A percentile compares a stretch with the other conserved stretches of the same genome.
Evolutionary conservation across 2,329 filamentous ascomycete species (phyloP).

Genomic region (Xylaria sp.): DNA sequence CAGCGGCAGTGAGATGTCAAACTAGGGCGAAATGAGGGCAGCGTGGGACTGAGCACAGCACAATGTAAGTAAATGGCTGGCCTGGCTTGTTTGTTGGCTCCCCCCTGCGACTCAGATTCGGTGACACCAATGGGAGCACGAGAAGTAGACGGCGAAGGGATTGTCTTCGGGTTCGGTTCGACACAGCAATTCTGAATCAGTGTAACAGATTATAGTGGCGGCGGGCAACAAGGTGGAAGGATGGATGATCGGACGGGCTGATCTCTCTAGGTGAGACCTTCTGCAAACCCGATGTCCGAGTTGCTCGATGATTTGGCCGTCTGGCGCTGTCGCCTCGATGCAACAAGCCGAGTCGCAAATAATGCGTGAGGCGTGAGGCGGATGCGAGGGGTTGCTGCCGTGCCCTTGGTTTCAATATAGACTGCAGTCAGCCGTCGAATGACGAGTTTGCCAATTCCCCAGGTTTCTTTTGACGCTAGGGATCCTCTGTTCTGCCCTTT

Average conservation of each 20-base stretch:
- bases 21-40: conserved; percentile 35
- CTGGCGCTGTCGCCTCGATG: conserved; percentile 37
- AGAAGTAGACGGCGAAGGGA: conserved; percentile 36
- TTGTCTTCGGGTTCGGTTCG: conserved; percentile 43
- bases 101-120: conserved; percentile 42
- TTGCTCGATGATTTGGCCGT: conserved; percentile 36
- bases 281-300: conserved; percentile 40
- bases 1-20: conserved; percentile 35
- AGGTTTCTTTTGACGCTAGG: conserved; percentile 29
- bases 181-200: conserved; percentile 48
- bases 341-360: conserved; percentile 39
- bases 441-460: conserved; percentile 17
- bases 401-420: conserved; percentile 26
- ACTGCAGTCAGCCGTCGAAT: conserved; percentile 25
- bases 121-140: conserved; percentile 45
- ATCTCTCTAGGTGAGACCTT: conserved; percentile 46
- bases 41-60: conserved; percentile 41
- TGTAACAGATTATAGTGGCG: conserved; percentile 44
- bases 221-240: conserved; percentile 42
- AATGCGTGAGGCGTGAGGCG: conserved; percentile 14
- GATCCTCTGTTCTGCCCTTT: conserved; percentile 30
- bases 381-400: conserved; percentile 21
- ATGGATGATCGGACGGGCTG: conserved; percentile 39
- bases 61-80: conserved; percentile 37
- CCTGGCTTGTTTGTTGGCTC: conserved; percentile 37